These are phyloP conservation scores for Przewalskia tangutica DNA, from an alignment of 257 asterid species.

Conservation along the genomic window DNA sequence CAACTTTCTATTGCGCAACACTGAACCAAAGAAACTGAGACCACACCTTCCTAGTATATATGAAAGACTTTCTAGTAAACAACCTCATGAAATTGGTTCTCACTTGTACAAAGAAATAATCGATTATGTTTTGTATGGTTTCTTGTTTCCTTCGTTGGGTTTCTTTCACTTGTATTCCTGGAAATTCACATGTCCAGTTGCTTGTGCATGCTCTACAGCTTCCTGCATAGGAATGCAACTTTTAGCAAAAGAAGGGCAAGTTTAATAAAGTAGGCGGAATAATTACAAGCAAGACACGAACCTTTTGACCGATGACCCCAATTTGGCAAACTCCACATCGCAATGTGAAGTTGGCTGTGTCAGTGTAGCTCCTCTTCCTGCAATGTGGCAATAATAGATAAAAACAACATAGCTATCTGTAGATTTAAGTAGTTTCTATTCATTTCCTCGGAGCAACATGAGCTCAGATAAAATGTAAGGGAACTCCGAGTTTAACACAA, in stretches of 20 bases:
- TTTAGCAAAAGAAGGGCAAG: not conserved
- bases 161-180: conserved; percentile 58
- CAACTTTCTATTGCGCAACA: not conserved
- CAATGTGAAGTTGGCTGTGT: conserved; percentile 82
- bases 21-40: not conserved
- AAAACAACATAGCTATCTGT: not conserved
- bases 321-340: conserved; percentile 94
- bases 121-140: not conserved
- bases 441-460: not conserved
- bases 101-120: not conserved
- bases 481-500: not conserved
- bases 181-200: conserved; percentile 92
- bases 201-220: conserved; percentile 86
- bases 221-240: conserved; percentile 38
- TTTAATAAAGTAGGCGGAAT: not conserved
- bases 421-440: not conserved
- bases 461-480: not conserved
- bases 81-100: not conserved
- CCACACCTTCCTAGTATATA: not conserved
- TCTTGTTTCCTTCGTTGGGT: not conserved
- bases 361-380: conserved; percentile 89
- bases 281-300: conserved; percentile 4
- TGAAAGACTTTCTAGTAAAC: not conserved
- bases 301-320: conserved; percentile 91
- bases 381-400: conserved; percentile 1